Evolutionary conservation across 2,329 filamentous ascomycete species (phyloP), one percentile per base, ranked within the genome.

Genomic region (Coniochaeta sp.): DNA sequence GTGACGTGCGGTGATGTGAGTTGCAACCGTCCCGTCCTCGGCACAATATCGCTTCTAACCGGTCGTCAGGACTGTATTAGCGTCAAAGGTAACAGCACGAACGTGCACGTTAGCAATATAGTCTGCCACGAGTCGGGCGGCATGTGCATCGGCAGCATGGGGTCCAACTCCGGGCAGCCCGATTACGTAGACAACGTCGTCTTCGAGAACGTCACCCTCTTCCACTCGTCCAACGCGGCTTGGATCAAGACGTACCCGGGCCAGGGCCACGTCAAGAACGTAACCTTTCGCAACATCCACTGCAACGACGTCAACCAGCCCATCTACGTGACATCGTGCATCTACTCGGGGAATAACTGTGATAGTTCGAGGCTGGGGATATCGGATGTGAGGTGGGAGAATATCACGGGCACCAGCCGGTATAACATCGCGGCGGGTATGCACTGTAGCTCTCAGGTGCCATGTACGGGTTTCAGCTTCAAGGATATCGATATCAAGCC

Each of bases 341-440:
- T 79, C 65, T 80, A 79, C 69, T 69, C 70, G 19, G 68, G 62
- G 57, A 63, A 67, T 44, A 71, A 69, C 60, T 78, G 76, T 68
- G 76, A 78, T 63, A 67, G 65, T 17, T 75, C 71, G 36, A 71
- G 73, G 50, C 68, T 79, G 44, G 68, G 75, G 58, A 80, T 81
- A 60, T 70, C 70, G 40, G 76, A 81, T 63, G 69, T 81, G 26
- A 76, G 71, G 43, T 81, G 77, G 77, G 72, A 77, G 60, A 82
- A 81, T 64, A 74, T 81, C 58, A 77, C 75, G 1, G 79, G 79
- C 6, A 81, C 79, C 2, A 76, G 73, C 61, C 69, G 75, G 34
- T 81, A 80, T 63, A 80, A 81, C 64, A 73, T 81, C 24, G 79
- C 74, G 1, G 73, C 73, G 7, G 77, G 74, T 5, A 77, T 81